Base-by-base conservation (phyloP, 345 rosid species). In the Eucalyptus paniculata region DNA sequence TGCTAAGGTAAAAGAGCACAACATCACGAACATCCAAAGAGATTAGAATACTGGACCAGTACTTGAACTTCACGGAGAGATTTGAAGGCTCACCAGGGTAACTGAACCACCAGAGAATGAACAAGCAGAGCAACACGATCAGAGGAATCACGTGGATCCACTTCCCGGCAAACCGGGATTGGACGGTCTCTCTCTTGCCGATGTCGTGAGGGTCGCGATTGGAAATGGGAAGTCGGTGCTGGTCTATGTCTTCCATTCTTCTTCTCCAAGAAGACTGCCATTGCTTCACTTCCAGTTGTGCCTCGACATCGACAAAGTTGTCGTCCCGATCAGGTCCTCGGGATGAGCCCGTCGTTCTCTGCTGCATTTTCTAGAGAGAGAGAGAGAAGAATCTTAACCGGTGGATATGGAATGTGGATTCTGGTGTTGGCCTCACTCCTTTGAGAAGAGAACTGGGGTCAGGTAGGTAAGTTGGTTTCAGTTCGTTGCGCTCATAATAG, bases 21-120 rank as follows among this genome's bases (percentile, higher is more conserved):
- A 19, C 45, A 87, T 87, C 2, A 53, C 7, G 49, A 53, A 21
- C 23, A 77, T 21, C 30, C 9, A 2, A 54, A 87, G 88, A 54
- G 10, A 87, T 53, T 21, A 23, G 49, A 37, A 28, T 7, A 87
- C 88, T 34, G 50, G n/a, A 54, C 69, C 69, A 23, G 83, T 40
- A 6, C 67, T 87, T 44, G 88, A 60, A 50, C 32, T 50, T 4
- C 6, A 1, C 5, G 19, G 10, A 1, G 23, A 30, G 47, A 85
- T 15, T 6, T 81, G 60, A 24, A 80, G n/a, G 19, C 5, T 69
- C 54, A 95, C 97, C 96, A 86, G 98, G 93, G 87, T 89, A 89
- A 87, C 95, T 95, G 94, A 93, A 91, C 90, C 92, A 92, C 96
- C 97, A 95, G 88, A 95, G 97, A n/a, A 92, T 91, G 93, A 94